Conservation (phyloP, 2,329 filamentous ascomycete species). For the Trichoderma aggressivum region DNA sequence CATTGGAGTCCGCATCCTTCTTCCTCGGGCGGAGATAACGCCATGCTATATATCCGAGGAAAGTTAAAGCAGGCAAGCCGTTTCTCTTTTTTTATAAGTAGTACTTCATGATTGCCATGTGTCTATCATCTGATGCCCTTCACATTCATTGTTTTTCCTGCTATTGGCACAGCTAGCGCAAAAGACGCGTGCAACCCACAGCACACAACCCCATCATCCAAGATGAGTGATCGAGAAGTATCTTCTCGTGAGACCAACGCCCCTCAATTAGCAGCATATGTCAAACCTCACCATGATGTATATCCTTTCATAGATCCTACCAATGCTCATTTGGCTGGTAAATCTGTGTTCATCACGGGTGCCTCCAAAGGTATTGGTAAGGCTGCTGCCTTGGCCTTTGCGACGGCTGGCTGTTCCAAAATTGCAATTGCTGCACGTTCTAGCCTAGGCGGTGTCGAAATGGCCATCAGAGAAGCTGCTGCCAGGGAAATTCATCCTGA, state of each 20-base stretch:
- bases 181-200: not conserved
- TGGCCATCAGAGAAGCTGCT: conserved; percentile 35
- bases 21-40: not conserved
- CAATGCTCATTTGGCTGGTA: conserved; percentile 37
- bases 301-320: conserved; percentile 47
- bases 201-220: not conserved
- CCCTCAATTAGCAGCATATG: not conserved
- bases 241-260: not conserved
- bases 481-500: conserved; percentile 12
- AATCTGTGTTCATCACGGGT: conserved; percentile 50
- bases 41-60: not conserved
- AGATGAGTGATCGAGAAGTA: not conserved
- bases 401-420: conserved; percentile 47
- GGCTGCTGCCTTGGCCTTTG: conserved; percentile 53
- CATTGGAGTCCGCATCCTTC: not conserved
- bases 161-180: not conserved
- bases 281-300: conserved; percentile 38
- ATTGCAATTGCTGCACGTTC: conserved; percentile 55
- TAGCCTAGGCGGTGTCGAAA: conserved; percentile 35
- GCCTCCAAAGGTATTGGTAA: conserved; percentile 54
- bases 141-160: not conserved
- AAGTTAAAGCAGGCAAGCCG: not conserved
- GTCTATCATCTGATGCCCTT: not conserved
- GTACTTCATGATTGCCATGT: not conserved
- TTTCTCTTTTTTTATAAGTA: not conserved